Conservation (phyloP, 805 yeast species). For the Grigorovia humatica region DNA sequence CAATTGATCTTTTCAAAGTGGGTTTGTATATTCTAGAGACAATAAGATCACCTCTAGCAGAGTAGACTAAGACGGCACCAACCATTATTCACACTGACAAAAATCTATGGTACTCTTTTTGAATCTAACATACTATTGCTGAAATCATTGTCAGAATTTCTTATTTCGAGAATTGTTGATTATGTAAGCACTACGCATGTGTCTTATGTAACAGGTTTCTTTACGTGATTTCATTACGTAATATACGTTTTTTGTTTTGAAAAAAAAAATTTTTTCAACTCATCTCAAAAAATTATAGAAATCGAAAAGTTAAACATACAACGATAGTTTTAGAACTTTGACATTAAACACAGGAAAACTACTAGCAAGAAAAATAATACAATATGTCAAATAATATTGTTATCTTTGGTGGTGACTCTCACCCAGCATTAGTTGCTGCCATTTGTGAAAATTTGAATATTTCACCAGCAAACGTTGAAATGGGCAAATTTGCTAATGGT, state of each 20-base stretch:
- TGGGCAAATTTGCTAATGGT: slow-evolving; percentile 75
- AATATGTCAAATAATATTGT: slow-evolving; percentile 36
- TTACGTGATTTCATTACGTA: not conserved
- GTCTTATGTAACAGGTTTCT: no score
- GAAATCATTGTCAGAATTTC: not conserved
- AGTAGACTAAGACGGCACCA: slow-evolving; percentile 70
- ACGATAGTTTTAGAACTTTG: no score
- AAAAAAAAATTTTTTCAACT: not conserved
- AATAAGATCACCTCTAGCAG: slow-evolving; percentile 72
- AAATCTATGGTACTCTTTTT: no score
- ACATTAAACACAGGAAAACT: not conserved
- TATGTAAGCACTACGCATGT: not conserved
- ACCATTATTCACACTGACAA: slow-evolving; percentile 41
- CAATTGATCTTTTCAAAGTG: slow-evolving; percentile 64
- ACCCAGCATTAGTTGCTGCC: slow-evolving; percentile 62
- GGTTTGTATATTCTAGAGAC: slow-evolving; percentile 65
- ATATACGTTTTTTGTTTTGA: not conserved
- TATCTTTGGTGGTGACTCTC: slow-evolving; percentile 85
- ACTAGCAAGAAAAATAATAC: not conserved
- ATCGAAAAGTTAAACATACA: no score
- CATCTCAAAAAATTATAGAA: not conserved
- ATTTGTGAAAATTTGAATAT: slow-evolving; percentile 75
- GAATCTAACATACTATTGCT: not conserved
- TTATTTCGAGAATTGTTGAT: not conserved
- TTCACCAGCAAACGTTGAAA: slow-evolving; percentile 53